Percentiles rank a stretch among this genome's conserved stretches.
Evolutionary conservation across 2,329 filamentous ascomycete genomes (phyloP).

Genomic region (Neofusicoccum laricinum): DNA sequence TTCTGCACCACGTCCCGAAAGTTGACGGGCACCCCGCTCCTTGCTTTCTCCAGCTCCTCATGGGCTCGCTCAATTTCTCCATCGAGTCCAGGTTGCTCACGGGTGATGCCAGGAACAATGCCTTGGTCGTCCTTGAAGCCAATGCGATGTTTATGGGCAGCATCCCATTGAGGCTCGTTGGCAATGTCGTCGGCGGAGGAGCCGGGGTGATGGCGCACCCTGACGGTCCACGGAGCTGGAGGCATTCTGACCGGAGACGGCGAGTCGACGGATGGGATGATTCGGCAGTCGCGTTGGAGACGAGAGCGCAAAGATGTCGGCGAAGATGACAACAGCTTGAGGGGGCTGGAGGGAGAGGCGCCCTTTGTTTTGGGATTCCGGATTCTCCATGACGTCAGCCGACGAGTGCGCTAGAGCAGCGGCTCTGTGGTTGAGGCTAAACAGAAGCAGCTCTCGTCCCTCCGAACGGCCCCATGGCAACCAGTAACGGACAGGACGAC

Average conservation of each 20-base stretch:
- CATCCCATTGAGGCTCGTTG: conserved; percentile 44
- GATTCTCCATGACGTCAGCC: conserved; percentile 1
- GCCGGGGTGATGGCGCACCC: conserved; percentile 36
- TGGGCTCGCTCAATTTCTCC: conserved; percentile 26
- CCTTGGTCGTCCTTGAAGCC: conserved; percentile 39
- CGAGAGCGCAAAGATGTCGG: neutral
- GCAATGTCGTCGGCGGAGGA: conserved; percentile 40
- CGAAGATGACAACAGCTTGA: neutral
- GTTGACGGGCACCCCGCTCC: neutral
- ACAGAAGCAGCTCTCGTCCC: neutral
- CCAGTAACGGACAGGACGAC: neutral
- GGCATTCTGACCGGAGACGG: conserved; percentile 23
- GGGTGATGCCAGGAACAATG: conserved; percentile 39
- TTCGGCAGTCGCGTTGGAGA: neutral
- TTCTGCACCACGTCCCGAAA: neutral
- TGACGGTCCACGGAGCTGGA: conserved; percentile 28
- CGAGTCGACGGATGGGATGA: neutral
- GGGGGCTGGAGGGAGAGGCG: neutral
- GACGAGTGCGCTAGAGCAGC: neutral
- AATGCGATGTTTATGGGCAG: conserved; percentile 38
- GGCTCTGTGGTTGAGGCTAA: neutral
- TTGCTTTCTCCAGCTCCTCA: neutral
- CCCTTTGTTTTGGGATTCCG: neutral
- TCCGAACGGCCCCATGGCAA: neutral
- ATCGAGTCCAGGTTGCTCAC: conserved; percentile 26